Conservation (phyloP, 805 yeast genomes). For the Metschnikowia lochheadii region DNA sequence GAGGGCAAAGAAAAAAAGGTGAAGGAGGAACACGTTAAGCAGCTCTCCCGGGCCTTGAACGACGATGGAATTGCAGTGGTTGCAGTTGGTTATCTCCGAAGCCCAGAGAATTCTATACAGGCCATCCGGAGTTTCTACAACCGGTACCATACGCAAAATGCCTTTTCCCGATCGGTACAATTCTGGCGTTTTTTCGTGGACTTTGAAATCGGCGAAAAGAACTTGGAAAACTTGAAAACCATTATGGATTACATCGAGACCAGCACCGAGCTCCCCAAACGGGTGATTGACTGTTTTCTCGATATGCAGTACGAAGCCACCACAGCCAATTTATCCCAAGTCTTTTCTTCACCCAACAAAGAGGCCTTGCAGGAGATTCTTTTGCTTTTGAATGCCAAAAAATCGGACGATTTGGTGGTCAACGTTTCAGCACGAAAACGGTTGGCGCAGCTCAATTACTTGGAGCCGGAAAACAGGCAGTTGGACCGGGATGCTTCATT, state of each 20-base stretch:
- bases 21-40: not conserved
- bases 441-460: slow-evolving; percentile 19
- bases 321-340: slow-evolving; percentile 21
- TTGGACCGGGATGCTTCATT: slow-evolving; percentile 21
- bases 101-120: slow-evolving; percentile 21
- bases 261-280: slow-evolving; percentile 46
- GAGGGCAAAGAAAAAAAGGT: not conserved
- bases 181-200: slow-evolving; percentile 60
- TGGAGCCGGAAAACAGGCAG: slow-evolving; percentile 8
- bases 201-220: slow-evolving; percentile 44
- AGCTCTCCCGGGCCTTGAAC: slow-evolving; percentile 32
- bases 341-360: slow-evolving; percentile 13
- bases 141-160: slow-evolving; percentile 21
- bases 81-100: slow-evolving; percentile 21
- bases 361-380: slow-evolving; percentile 13
- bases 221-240: slow-evolving; percentile 41
- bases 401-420: slow-evolving; percentile 24
- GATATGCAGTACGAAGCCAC: slow-evolving; percentile 22
- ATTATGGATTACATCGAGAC: slow-evolving; percentile 44
- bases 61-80: slow-evolving; percentile 39
- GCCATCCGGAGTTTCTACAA: slow-evolving; percentile 28
- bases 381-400: slow-evolving; percentile 19
- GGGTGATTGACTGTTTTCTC: slow-evolving; percentile 42
- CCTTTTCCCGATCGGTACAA: slow-evolving; percentile 36
- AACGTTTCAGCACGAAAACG: slow-evolving; percentile 25